Conservation (phyloP, 139 green algal species). For the Haematococcus lacustris region DNA sequence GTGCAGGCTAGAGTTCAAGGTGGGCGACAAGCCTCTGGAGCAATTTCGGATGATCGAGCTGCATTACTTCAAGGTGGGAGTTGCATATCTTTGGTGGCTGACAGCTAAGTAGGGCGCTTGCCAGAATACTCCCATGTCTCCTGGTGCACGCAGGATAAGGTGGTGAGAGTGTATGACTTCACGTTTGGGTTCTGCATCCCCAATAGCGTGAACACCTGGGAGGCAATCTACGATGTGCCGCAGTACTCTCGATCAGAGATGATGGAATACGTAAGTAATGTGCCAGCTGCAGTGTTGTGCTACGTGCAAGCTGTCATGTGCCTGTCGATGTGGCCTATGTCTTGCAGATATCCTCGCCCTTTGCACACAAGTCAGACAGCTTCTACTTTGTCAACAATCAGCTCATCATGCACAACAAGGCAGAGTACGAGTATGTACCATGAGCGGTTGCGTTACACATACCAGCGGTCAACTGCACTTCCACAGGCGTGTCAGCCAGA, state of each 20-base stretch:
- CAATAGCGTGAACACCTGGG: conserved; percentile 55
- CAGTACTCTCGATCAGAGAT: conserved; percentile 18
- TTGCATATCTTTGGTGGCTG: too few relatives aligned
- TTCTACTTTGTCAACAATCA: conserved; percentile 64
- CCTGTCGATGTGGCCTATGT: too few relatives aligned
- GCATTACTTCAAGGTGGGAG: conserved; percentile 53
- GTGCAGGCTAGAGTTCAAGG: conserved; percentile 47
- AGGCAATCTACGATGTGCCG: conserved; percentile 59
- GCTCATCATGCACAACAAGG: conserved; percentile 76
- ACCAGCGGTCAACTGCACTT: too few relatives aligned
- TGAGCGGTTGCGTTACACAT: too few relatives aligned
- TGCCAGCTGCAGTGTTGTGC: too few relatives aligned
- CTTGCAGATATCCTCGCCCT: conserved; percentile 24
- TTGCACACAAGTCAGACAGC: conserved; percentile 38
- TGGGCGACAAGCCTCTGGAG: conserved; percentile 35
- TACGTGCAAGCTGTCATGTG: too few relatives aligned
- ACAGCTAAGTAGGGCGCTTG: too few relatives aligned
- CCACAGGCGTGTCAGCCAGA: too few relatives aligned
- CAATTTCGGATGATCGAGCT: conserved; percentile 68
- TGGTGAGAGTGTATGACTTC: conserved; percentile 60
- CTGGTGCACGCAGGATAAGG: conserved; percentile 35
- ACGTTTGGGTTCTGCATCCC: conserved; percentile 69
- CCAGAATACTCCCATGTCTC: too few relatives aligned
- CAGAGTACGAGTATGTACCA: conserved; percentile 33
- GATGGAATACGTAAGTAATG: conserved; percentile 37